Evolutionary conservation across 345 rosid genomes (phyloP).

Genomic region (Fremontodendron californicum): DNA sequence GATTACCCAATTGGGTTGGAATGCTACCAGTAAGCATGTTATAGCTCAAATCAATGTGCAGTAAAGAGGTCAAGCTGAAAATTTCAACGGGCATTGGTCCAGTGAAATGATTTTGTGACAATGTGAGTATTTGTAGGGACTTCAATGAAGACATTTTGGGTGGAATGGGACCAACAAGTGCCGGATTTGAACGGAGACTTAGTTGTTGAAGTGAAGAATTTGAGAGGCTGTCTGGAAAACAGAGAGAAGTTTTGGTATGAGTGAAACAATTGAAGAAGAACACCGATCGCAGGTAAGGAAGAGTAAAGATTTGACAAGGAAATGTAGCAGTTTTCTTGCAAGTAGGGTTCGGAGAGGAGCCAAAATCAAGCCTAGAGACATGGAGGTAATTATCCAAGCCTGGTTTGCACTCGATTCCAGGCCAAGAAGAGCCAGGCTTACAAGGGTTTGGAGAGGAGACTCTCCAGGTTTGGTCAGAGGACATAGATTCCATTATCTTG

Average conservation of each 20-base stretch:
- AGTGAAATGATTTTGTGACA: constrained; percentile 68
- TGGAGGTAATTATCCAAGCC: constrained; percentile 59
- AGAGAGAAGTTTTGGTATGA: constrained; percentile 46
- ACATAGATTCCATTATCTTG: constrained; percentile 81
- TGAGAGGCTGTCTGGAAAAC: constrained; percentile 32
- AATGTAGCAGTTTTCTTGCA: constrained; percentile 60
- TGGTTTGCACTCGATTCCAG: constrained; percentile 68
- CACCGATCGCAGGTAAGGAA: constrained; percentile 62
- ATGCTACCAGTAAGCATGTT: constrained; percentile 56
- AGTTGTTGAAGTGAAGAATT: constrained; percentile 76
- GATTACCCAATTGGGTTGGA: constrained; percentile 58
- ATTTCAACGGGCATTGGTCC: constrained; percentile 53
- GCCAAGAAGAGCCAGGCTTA: constrained; percentile 62
- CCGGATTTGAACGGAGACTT: constrained; percentile 77
- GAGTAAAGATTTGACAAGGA: constrained; percentile 55
- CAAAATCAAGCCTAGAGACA: constrained; percentile 82
- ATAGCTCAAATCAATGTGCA: constrained; percentile 81
- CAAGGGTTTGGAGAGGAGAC: constrained; percentile 71
- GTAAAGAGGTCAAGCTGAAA: constrained; percentile 38
- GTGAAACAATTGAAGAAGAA: constrained; percentile 83
- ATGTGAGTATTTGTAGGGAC: constrained; percentile 62
- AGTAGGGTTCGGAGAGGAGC: constrained; percentile 61
- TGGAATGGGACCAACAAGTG: constrained; percentile 71
- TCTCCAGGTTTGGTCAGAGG: constrained; percentile 69
- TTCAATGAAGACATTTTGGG: constrained; percentile 56